Evolutionary conservation across 2,329 filamentous ascomycete genomes (phyloP).

Genomic region (Sclerotinia glacialis): DNA sequence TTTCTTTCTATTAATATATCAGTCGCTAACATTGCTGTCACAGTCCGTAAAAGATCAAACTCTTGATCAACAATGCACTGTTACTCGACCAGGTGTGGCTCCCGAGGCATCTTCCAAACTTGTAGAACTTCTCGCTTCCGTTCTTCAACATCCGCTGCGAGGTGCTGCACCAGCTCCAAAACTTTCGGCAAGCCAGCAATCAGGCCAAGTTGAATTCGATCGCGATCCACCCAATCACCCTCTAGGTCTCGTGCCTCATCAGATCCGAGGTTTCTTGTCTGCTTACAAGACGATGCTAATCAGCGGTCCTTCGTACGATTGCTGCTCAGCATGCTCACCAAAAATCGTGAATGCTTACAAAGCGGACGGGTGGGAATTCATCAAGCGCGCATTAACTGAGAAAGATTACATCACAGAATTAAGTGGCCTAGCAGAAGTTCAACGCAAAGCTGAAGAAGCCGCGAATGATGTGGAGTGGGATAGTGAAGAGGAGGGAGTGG

Average conservation of each 20-base stretch:
- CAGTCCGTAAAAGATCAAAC: slow-evolving; percentile 93
- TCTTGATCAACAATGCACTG: slow-evolving; percentile 95
- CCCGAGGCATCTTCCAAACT: slow-evolving; percentile 87
- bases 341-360: slow-evolving; percentile 67
- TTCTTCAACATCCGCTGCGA: slow-evolving; percentile 82
- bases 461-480: slow-evolving; percentile 57
- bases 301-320: slow-evolving; percentile 71
- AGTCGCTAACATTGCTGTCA: slow-evolving; percentile 24
- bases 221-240: slow-evolving; percentile 58
- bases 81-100: slow-evolving; percentile 88
- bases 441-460: slow-evolving; percentile 53
- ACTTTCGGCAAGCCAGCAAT: slow-evolving; percentile 36
- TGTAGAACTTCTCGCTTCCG: slow-evolving; percentile 83
- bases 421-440: slow-evolving; percentile 71
- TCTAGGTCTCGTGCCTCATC: slow-evolving; percentile 72
- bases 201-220: slow-evolving; percentile 46
- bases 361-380: slow-evolving; percentile 69
- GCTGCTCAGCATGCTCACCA: slow-evolving; percentile 76
- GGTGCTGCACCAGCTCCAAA: slow-evolving; percentile 58
- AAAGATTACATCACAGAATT: slow-evolving; percentile 77
- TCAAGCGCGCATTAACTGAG: slow-evolving; percentile 70
- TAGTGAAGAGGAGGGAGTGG: slow-evolving; percentile 53
- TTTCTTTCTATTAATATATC: background rate
- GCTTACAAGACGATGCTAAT: slow-evolving; percentile 73
- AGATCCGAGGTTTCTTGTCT: slow-evolving; percentile 73